Conservation (phyloP, 345 rosid species). For the Eutrema japonicum region DNA sequence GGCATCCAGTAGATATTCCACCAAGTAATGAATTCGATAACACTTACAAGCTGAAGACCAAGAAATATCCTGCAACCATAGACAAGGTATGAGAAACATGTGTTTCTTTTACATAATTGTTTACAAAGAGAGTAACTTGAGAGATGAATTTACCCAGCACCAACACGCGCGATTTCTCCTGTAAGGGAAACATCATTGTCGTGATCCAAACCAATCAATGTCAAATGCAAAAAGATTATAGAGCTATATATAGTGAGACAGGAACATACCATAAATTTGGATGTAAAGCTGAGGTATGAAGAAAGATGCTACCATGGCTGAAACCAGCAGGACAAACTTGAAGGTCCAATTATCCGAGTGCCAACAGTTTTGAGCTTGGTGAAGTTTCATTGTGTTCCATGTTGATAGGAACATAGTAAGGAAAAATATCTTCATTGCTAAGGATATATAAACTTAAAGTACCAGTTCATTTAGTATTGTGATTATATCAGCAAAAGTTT, state of each 20-base stretch:
- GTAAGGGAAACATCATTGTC: slow-evolving; percentile 33
- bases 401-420: slow-evolving; percentile 71
- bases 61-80: slow-evolving; percentile 64
- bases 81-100: not conserved
- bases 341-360: slow-evolving; percentile 73
- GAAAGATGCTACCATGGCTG: slow-evolving; percentile 60
- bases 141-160: slow-evolving; percentile 70
- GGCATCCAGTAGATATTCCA: slow-evolving; percentile 92
- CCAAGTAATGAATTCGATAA: slow-evolving; percentile 84
- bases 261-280: slow-evolving; percentile 67
- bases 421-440: slow-evolving; percentile 69
- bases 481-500: not conserved
- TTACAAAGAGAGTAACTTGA: not conserved
- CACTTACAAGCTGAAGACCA: slow-evolving; percentile 81
- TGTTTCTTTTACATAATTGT: not conserved
- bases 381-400: slow-evolving; percentile 61
- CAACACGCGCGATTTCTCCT: slow-evolving; percentile 89
- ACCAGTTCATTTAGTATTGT: not conserved
- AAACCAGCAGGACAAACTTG: slow-evolving; percentile 57
- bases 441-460: not conserved
- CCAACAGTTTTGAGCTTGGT: slow-evolving; percentile 60
- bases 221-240: not conserved
- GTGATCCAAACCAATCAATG: not conserved
- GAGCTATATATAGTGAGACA: slow-evolving; percentile 18
- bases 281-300: slow-evolving; percentile 65